Evolutionary conservation across 768 basidiomycete species (phyloP).

Genomic region (Neoboletus magnificus): DNA sequence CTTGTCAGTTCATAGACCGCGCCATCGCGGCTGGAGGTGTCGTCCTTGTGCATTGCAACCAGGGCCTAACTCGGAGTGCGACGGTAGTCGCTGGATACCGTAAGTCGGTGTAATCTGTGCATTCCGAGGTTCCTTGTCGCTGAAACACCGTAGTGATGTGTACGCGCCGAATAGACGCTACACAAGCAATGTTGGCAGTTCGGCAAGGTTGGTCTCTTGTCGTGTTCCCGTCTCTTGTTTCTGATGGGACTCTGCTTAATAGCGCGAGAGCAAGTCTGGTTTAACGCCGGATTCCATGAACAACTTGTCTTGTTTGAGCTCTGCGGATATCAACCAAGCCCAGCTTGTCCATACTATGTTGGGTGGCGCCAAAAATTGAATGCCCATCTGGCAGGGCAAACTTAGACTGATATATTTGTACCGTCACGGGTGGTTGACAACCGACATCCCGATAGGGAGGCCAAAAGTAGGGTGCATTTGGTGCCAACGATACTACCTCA

Average conservation of each 20-base stretch:
- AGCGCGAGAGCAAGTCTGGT: conserved; percentile 79
- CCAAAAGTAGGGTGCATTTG: conserved; percentile 9
- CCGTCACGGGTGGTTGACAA: conserved; percentile 4
- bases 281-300: conserved; percentile 75
- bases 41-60: conserved; percentile 64
- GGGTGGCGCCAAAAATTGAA: conserved; percentile 62
- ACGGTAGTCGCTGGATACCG: conserved; percentile 75
- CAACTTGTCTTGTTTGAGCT: conserved; percentile 74
- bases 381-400: conserved; percentile 39
- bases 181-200: conserved; percentile 58
- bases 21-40: conserved; percentile 56
- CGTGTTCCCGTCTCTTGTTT: not conserved
- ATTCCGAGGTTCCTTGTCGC: conserved; percentile 2
- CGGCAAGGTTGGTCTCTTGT: conserved; percentile 46
- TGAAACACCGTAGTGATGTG: conserved; percentile 56
- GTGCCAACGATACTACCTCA: conserved; percentile 4
- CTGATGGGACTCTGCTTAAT: conserved; percentile 1
- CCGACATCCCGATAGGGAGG: conserved; percentile 5
- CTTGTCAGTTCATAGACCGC: conserved; percentile 63
- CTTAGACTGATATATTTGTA: conserved; percentile 5
- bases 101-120: conserved; percentile 34
- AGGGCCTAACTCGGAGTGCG: conserved; percentile 64
- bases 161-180: conserved; percentile 50
- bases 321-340: conserved; percentile 62
- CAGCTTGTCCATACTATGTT: conserved; percentile 58